A percentile compares a stretch with the other conserved stretches of the same genome.
phyloP scores from a whole-genome alignment of 257 asterid genomes.

The Gentiana dahurica region DNA sequence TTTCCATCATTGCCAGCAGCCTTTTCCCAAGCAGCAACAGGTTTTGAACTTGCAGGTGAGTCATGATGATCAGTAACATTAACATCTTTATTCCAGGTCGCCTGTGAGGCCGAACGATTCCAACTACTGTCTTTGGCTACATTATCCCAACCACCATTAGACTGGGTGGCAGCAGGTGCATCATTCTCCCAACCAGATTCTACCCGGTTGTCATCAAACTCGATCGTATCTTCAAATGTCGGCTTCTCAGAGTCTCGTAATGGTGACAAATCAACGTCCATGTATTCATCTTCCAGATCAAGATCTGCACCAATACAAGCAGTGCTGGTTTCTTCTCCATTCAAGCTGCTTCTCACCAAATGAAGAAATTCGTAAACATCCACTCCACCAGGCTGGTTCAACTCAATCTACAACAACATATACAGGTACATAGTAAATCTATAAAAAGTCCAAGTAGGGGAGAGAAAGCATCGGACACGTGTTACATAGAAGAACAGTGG shows the following conservation, averaged over 20 bases:
- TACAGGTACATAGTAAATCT: not conserved
- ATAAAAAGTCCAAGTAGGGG: not conserved
- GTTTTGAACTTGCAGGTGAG: not conserved
- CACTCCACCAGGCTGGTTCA: conserved; percentile 41
- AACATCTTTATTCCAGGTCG: conserved; percentile 17
- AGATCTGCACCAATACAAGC: conserved; percentile 77
- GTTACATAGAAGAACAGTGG: too few species aligned
- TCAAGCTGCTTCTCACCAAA: conserved; percentile 51
- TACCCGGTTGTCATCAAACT: conserved; percentile 23
- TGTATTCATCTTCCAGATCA: conserved; percentile 43
- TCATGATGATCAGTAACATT: not conserved
- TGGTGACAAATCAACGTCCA: conserved; percentile 60
- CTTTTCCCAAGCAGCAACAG: too few species aligned
- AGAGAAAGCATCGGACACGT: too few species aligned
- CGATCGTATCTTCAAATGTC: conserved; percentile 59
- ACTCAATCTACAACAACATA: conserved; percentile 35
- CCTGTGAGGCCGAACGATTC: conserved; percentile 10
- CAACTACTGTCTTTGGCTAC: conserved; percentile 1
- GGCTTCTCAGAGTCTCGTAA: conserved; percentile 61
- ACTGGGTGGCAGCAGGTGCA: conserved; percentile 8
- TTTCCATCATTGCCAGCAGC: too few species aligned
- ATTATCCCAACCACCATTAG: conserved; percentile 17
- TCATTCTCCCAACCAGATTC: conserved; percentile 25
- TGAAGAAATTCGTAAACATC: conserved; percentile 82
- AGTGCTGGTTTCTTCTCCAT: conserved; percentile 39